phyloP scores from a whole-genome alignment of 495 filamentous ascomycete genomes.

The Achaetomiella virescens region DNA sequence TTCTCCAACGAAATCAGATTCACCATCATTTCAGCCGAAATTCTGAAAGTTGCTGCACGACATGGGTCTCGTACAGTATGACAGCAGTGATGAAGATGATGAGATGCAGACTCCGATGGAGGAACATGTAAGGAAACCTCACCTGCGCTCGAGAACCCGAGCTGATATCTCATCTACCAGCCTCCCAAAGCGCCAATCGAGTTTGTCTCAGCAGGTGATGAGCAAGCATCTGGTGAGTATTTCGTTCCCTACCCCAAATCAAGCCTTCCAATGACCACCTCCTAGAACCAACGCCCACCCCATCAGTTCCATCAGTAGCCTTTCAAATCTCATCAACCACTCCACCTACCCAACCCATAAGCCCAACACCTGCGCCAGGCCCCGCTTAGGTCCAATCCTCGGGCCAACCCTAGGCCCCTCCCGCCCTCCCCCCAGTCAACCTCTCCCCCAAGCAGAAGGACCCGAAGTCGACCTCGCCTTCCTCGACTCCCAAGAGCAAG shows the following conservation, averaged over 20 bases:
- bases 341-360: not conserved
- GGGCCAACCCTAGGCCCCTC: slow-evolving; percentile 28
- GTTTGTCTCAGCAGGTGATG: not conserved
- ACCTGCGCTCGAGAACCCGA: not conserved
- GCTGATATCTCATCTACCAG: slow-evolving; percentile 12
- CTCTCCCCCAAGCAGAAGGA: not conserved
- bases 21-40: not conserved
- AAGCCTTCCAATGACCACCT: not conserved
- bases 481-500: slow-evolving; percentile 5
- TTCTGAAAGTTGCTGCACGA: not conserved
- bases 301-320: not conserved
- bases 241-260: not conserved
- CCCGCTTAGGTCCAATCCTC: slow-evolving; percentile 31
- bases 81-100: slow-evolving; percentile 73
- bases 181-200: not conserved
- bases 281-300: not conserved
- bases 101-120: slow-evolving; percentile 23
- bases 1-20: not conserved
- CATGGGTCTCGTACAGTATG: slow-evolving; percentile 69
- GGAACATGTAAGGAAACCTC: slow-evolving; percentile 1
- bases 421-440: slow-evolving; percentile 2
- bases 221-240: not conserved
- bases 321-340: not conserved
- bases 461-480: slow-evolving; percentile 21
- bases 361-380: not conserved